Conservation (phyloP, 1,284 basidiomycete species). For the Rhodotorula sp. region DNA sequence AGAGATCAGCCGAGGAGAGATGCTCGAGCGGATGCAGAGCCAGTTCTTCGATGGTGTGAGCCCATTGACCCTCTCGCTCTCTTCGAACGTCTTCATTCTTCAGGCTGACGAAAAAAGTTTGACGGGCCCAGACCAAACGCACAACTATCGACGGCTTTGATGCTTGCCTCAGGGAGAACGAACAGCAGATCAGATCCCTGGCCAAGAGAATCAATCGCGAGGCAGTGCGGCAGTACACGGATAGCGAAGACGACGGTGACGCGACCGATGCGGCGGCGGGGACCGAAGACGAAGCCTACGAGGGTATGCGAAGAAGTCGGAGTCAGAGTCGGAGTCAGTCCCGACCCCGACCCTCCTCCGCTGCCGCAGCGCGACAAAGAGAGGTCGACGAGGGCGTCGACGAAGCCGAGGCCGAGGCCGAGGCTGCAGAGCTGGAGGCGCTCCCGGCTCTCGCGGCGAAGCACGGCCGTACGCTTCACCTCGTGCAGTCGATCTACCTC, state of each 20-base stretch:
- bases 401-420: not conserved
- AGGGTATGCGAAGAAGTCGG: not conserved
- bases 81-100: too few species aligned
- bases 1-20: not conserved
- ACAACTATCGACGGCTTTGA: not conserved
- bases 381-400: not conserved
- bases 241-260: not conserved
- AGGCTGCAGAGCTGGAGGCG: not conserved
- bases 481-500: not conserved
- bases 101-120: not conserved
- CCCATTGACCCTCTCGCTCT: not conserved
- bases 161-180: not conserved
- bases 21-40: not conserved
- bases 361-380: not conserved
- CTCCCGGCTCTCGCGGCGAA: not conserved
- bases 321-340: not conserved
- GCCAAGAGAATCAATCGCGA: not conserved
- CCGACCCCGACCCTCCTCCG: not conserved
- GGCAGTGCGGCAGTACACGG: not conserved
- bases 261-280: not conserved
- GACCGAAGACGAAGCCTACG: not conserved
- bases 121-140: not conserved
- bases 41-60: constrained; percentile 3
- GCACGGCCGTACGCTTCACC: not conserved
- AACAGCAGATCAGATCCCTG: not conserved